Conservation (phyloP, 192 early-diverging fungal genomes). For the Chytriomyces sp. region DNA sequence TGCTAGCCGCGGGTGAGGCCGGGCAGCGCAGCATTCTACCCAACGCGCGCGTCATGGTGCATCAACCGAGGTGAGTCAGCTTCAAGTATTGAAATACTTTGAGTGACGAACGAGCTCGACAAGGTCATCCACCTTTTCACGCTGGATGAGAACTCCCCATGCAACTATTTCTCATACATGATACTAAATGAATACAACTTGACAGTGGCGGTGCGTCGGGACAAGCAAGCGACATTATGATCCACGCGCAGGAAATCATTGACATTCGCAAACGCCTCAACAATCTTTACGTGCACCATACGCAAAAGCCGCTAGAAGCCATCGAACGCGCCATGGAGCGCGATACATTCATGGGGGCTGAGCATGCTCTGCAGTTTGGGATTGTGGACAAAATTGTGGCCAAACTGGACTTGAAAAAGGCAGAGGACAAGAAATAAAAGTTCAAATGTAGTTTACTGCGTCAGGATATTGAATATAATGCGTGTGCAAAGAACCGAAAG, state of each 20-base stretch:
- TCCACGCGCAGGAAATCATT: constrained; percentile 94
- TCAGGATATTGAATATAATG: no score
- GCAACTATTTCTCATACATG: not conserved
- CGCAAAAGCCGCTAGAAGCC: constrained; percentile 73
- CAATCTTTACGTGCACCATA: constrained; percentile 83
- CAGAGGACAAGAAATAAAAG: no score
- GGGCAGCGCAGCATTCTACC: constrained; percentile 89
- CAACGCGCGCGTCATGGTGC: constrained; percentile 94
- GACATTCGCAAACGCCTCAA: constrained; percentile 83
- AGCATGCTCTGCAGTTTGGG: constrained; percentile 87
- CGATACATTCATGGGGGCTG: constrained; percentile 92
- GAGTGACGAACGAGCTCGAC: no score
- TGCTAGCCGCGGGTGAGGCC: constrained; percentile 85
- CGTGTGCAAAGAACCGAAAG: no score
- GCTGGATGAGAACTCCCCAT: not conserved
- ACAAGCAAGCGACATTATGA: constrained; percentile 96
- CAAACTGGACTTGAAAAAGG: constrained; percentile 42
- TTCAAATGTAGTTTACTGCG: no score
- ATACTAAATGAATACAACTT: no score
- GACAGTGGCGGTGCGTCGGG: constrained; percentile 89
- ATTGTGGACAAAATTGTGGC: constrained; percentile 88
- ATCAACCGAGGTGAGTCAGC: no score
- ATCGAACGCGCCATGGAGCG: constrained; percentile 93
- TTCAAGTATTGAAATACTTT: no score
- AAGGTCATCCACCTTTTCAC: not conserved